Base-by-base conservation (phyloP, 2,329 filamentous ascomycete genomes). In the Alternaria brassicicola region DNA sequence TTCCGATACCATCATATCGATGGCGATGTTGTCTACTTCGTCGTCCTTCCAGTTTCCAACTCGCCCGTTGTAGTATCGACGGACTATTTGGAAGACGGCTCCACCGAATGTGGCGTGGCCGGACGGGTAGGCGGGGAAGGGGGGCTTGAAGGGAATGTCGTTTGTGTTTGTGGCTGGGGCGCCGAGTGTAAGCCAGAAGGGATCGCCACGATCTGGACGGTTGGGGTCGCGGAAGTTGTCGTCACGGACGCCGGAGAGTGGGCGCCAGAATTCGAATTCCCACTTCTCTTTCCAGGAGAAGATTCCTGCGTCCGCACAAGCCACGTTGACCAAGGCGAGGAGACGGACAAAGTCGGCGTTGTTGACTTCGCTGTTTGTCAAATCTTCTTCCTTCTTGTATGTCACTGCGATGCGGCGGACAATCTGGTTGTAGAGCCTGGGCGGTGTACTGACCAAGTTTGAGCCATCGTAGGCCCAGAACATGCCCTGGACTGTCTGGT, bases 211-310 rank as follows among this genome's bases (percentile, higher is more conserved):
- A 25, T 57, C 52, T 31, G 51, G 50, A 15, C 60, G 58, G 1
- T 38, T 31, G 23, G 68, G 68, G 25, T 67, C 50, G n/a, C 70
- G 67, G 2, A 72, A 31, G 2, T 31, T 31, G 17, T 70, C 70
- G 25, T 66, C 46, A 15, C 70, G 67, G 13, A 73, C 64, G 25
- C 70, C 70, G 9, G 66, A 66, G 1, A 73, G 52, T 1, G 70
- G 70, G 19, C 70, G 70, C 70, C 70, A 73, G 51, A 70, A 71
- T 42, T 72, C 67, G 47, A 67, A 73, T 39, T 58, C 59, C 63
- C 69, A 72, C 38, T 73, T 73, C 38, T 67, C 68, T 12, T 63
- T 68, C 70, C 70, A 72, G 25, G 67, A 63, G 43, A 70, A 71
- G 52, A 73, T 66, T 21, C 70, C 70, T 2, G 70, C 70, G 33